Evolutionary conservation across 2,329 filamentous ascomycete genomes (phyloP), one percentile per base, ranked within the genome.

Genomic region (Ophiostoma fasciatum): DNA sequence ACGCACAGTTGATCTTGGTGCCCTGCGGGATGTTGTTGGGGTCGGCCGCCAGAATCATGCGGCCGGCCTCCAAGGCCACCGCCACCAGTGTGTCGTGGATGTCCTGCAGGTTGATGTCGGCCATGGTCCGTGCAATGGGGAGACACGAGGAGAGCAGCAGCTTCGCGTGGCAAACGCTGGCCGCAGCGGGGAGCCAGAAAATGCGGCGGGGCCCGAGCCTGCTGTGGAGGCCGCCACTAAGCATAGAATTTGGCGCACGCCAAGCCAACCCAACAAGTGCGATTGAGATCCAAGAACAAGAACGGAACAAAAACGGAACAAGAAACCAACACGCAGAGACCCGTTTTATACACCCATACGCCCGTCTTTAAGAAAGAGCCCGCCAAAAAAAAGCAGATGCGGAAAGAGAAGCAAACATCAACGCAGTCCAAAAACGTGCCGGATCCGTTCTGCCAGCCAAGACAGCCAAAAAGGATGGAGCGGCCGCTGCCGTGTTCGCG

Each of bases 1-100:
- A n/a, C n/a, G 13, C 13, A 75, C 74, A 76, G 51, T 79, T 80
- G 48, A 76, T 61, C 57, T 80, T 80, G 23, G 66, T 75, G 33
- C 63, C 72, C 12, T 63, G 65, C 35, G 63, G 60, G 28, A 73
- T 64, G 45, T 68, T 63, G 30, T 64, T 64, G 1, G 73, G 72
- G 44, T 74, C 73, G 23, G 75, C 74, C 2, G 61, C 59, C 35
- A 73, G 54, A 45, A 79, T 78, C 68, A 74, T 76, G 38, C 58
- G 54, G 45, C 75, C 75, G n/a, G 75, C 75, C 54, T 71, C 67
- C 43, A 69, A 65, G 50, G 74, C 75, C 38, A 78, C 58, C 34
- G 58, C 51, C 47, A 78, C 55, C 43, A 80, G 60, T 34, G 66
- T 66, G 54, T 78, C 70, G 46, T 71, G 74, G 43, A 80, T 63